Conservation (phyloP, 139 green algal species). For the Yamagishiella unicocca region DNA sequence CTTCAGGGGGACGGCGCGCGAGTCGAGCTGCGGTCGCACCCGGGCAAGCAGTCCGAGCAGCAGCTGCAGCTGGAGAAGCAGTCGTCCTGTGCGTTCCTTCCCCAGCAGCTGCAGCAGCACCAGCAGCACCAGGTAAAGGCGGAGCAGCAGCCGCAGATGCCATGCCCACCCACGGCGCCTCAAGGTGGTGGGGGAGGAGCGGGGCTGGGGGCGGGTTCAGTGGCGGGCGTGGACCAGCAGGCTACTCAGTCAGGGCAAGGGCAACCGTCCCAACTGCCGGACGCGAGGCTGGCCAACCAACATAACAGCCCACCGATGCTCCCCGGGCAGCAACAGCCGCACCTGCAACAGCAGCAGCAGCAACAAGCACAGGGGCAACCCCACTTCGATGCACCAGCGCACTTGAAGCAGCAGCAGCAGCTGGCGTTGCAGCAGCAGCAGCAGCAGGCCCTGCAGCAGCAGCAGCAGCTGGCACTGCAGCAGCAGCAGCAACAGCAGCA, state of each 20-base stretch:
- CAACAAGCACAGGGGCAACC: no score
- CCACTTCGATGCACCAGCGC: no score
- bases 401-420: background rate
- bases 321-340: background rate
- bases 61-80: background rate
- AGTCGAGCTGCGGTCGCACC: no score
- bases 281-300: no score
- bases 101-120: background rate
- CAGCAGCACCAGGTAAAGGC: background rate
- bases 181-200: background rate
- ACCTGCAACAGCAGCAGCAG: background rate
- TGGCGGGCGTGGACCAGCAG: no score
- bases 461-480: background rate
- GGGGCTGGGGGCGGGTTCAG: background rate
- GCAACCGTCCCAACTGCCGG: no score
- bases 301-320: no score
- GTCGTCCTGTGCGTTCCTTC: background rate
- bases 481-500: constrained; percentile 25
- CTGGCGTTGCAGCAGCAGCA: background rate
- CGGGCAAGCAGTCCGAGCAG: no score
- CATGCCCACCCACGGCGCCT: background rate
- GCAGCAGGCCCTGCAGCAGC: background rate
- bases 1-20: no score
- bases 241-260: no score
- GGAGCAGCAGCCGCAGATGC: background rate